Base-by-base conservation (phyloP, 495 filamentous ascomycete genomes). In the Lasiosphaeriaceae sp. region DNA sequence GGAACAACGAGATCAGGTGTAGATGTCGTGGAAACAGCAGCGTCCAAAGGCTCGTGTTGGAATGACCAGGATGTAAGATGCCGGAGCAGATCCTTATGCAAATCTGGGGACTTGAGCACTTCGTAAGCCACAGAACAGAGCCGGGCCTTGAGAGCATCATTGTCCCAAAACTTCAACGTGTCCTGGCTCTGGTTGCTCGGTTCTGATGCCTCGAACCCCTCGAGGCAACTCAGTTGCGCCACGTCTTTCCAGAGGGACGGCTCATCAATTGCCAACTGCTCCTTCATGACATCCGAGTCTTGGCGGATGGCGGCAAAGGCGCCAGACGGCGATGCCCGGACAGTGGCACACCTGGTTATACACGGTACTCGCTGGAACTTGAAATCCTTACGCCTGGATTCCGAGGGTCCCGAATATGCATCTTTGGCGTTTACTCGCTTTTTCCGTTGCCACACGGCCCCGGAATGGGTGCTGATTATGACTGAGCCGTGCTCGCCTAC, bases 401-500 rank as follows among this genome's bases (percentile, higher is more conserved):
- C 85, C 6, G 65, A 68, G 11, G 58, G 59, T 2, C 80, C 72
- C 4, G 77, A 73, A 50, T 76, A 82, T 1, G 86, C 79, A 64
- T 90, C 85, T 64, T 96, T 96, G 57, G 83, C 82, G 57, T 92
- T 93, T 9, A 80, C 77, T 60, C 95, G 81, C 63, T 89, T 91
- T 54, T 90, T 81, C 47, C 93, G 85, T 54, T 81, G 84, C 92
- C 92, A 98, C 1, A 96, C 92, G 45, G 89, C 92, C 6, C 94
- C 94, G 35, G 90, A 91, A 55, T 90, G 80, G 1, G 94, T 97
- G 61, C 90, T 92, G 55, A 98, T 84, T 56, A 98, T 96, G 57
- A 98, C 90, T 2, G 92, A 96, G 7, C 92, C 95, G 75, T 97
- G 89, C 67, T 95, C 90, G 14, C 91, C 90, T 5, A 98, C 86